phyloP scores from a whole-genome alignment of 1,284 basidiomycete genomes.

The Coniferiporia sulphurascens region DNA sequence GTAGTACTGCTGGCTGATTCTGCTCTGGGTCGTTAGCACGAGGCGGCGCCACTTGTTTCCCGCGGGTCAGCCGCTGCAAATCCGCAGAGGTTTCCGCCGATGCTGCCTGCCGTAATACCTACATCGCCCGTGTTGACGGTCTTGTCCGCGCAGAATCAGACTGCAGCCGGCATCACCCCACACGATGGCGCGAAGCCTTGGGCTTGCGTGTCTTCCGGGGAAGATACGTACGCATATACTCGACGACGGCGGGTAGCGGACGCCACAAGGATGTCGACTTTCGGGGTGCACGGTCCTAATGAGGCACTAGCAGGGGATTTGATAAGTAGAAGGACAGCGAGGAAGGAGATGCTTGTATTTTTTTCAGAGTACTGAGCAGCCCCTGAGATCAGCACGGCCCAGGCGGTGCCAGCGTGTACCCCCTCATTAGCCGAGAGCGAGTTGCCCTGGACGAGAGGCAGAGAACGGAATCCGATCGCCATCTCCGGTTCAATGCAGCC shows the following conservation, averaged over 20 bases:
- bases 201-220: too few relatives aligned
- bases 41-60: too few relatives aligned
- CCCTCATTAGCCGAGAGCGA: background rate
- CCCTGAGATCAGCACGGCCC: background rate
- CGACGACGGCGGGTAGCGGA: background rate
- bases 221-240: too few relatives aligned
- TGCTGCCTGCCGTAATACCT: too few relatives aligned
- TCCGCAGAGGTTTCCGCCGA: too few relatives aligned
- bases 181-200: too few relatives aligned
- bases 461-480: background rate
- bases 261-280: background rate
- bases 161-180: too few relatives aligned
- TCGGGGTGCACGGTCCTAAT: background rate
- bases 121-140: too few relatives aligned
- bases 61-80: too few relatives aligned
- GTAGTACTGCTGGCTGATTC: too few relatives aligned
- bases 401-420: background rate
- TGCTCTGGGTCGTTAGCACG: too few relatives aligned
- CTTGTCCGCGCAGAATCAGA: too few relatives aligned
- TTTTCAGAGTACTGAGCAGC: background rate
- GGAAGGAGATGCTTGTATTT: background rate
- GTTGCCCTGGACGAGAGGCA: background rate
- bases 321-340: background rate
- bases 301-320: background rate
- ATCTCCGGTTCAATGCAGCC: background rate